A percentile compares a stretch with the other conserved stretches of the same genome.
Evolutionary conservation across 495 filamentous ascomycete species (phyloP).

Genomic region (Hypoxylon intermedium): DNA sequence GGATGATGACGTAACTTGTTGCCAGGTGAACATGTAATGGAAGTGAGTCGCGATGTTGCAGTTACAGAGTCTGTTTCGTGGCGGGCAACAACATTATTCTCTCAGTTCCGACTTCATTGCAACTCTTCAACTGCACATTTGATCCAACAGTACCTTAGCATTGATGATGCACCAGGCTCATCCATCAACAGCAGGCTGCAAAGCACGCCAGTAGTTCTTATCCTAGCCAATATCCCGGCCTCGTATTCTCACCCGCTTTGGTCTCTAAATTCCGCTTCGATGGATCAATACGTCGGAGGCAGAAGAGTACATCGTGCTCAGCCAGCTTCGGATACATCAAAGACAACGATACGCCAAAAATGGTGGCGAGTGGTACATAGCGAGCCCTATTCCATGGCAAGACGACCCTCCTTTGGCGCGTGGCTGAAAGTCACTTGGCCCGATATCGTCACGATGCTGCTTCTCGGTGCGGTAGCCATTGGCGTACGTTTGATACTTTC

Average conservation of each 20-base stretch:
- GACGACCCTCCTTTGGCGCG: constrained; percentile 50
- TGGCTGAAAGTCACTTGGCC: constrained; percentile 55
- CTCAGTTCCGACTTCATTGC: background rate
- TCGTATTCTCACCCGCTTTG: background rate
- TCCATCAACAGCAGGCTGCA: background rate
- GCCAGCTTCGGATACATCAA: background rate
- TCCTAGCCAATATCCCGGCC: background rate
- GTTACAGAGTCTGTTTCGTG: background rate
- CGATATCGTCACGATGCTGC: constrained; percentile 56
- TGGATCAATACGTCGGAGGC: constrained; percentile 32
- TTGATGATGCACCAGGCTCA: background rate
- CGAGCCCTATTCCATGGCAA: constrained; percentile 40
- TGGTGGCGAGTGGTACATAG: background rate
- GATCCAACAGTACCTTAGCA: background rate
- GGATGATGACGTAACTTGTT: background rate
- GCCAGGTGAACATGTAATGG: background rate
- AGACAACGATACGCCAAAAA: background rate
- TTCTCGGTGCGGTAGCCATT: constrained; percentile 53
- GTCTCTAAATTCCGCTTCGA: background rate
- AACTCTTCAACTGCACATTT: background rate
- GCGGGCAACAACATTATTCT: background rate
- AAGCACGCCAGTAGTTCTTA: too few relatives aligned
- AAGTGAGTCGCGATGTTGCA: background rate
- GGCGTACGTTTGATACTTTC: constrained; percentile 42
- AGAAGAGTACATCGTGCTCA: constrained; percentile 13